Percentiles rank a stretch among this genome's conserved stretches.
phyloP scores from a whole-genome alignment of 345 rosid genomes.

The Alliaria petiolata region DNA sequence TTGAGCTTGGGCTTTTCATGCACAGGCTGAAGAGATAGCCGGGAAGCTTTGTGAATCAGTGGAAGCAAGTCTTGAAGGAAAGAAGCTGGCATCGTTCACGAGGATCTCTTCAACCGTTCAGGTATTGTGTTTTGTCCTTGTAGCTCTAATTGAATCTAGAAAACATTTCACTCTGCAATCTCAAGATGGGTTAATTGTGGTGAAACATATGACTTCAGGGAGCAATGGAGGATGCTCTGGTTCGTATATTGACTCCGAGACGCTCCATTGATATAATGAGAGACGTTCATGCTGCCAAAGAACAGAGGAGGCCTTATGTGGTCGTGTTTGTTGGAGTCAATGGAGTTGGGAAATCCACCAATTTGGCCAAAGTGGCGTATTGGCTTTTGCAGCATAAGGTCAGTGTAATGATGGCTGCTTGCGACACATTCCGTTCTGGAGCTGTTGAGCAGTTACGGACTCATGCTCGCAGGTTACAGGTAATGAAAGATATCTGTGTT shows the following conservation, averaged over 20 bases:
- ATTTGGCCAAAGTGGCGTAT: conserved; percentile 95
- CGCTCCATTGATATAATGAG: conserved; percentile 94
- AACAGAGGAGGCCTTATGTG: conserved; percentile 89
- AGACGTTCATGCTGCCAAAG: conserved; percentile 92
- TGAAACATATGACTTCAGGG: conserved; percentile 46
- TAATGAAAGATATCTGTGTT: conserved; percentile 7
- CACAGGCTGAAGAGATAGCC: conserved; percentile 96
- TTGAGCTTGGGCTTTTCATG: not conserved
- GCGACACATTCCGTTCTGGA: conserved; percentile 98
- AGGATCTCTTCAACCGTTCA: conserved; percentile 96
- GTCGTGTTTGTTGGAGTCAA: conserved; percentile 97
- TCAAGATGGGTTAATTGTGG: conserved; percentile 1
- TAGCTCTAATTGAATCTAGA: not conserved
- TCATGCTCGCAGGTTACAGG: conserved; percentile 98
- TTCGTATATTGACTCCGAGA: conserved; percentile 94
- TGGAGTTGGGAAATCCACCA: conserved; percentile 98
- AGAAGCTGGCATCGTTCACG: conserved; percentile 92
- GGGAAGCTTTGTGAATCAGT: conserved; percentile 99
- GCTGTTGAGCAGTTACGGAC: conserved; percentile 97
- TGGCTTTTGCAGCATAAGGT: conserved; percentile 96
- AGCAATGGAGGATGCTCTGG: conserved; percentile 97
- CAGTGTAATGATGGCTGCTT: conserved; percentile 98
- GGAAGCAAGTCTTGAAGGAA: conserved; percentile 93
- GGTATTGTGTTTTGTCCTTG: conserved; percentile 41
- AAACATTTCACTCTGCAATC: not conserved